These are phyloP conservation scores for Botrytis sinoallii DNA, from an alignment of 2,329 filamentous ascomycete species.

Conservation along the genomic window DNA sequence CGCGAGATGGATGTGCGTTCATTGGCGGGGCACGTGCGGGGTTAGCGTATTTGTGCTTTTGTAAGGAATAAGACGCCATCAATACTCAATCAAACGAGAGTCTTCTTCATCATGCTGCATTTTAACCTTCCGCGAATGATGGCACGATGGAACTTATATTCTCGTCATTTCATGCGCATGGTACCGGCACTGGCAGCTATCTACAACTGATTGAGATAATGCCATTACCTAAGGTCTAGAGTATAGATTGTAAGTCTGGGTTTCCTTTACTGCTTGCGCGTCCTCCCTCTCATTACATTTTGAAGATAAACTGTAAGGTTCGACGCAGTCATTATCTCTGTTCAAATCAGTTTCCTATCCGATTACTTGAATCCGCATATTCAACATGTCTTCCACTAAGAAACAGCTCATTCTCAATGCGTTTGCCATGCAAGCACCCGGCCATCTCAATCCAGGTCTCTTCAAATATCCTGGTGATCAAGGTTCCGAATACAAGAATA, in stretches of 20 bases:
- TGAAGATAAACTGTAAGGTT: neutral
- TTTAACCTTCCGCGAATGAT: neutral
- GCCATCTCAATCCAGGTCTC: constrained; percentile 54
- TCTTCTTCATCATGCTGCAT: neutral
- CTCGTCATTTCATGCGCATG: constrained; percentile 4
- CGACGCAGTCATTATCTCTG: neutral
- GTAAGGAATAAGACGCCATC: constrained; percentile 27
- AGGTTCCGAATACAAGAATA: constrained; percentile 58
- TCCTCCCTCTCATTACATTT: neutral
- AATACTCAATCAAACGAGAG: constrained; percentile 23
- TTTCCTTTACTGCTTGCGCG: neutral
- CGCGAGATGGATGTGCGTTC: neutral
- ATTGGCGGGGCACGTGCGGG: constrained; percentile 7
- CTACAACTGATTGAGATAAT: neutral
- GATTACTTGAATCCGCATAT: neutral
- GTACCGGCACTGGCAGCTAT: neutral
- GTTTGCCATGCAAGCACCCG: constrained; percentile 49
- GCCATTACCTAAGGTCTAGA: neutral
- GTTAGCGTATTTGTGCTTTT: constrained; percentile 9
- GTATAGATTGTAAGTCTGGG: neutral
- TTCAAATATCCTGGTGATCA: constrained; percentile 64
- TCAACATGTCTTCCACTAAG: constrained; percentile 29
- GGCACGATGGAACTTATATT: constrained; percentile 3
- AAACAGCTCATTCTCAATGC: constrained; percentile 51
- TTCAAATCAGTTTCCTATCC: neutral